phyloP scores from a whole-genome alignment of 768 basidiomycete species.

The Pleurotus sapidus region DNA sequence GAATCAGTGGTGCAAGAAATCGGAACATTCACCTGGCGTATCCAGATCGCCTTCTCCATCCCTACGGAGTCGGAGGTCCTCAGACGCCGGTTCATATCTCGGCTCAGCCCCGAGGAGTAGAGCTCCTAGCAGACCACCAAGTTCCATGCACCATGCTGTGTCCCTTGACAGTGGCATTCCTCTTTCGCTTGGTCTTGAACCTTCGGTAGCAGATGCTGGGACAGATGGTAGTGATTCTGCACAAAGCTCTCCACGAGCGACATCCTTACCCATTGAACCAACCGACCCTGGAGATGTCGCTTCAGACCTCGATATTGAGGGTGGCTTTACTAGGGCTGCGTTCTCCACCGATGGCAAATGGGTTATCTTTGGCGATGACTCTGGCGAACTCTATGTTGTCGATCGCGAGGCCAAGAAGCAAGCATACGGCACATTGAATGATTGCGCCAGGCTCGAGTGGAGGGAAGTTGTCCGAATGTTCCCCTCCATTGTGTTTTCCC shows the following conservation, averaged over 20 bases:
- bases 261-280: background rate
- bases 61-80: background rate
- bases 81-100: background rate
- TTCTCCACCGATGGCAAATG: background rate
- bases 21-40: background rate
- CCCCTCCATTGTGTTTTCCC: conserved; percentile 6
- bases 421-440: background rate
- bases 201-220: background rate
- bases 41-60: too few relatives aligned
- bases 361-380: conserved; percentile 1
- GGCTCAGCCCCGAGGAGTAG: background rate
- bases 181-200: background rate
- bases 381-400: background rate
- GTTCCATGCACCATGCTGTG: background rate
- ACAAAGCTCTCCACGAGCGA: background rate
- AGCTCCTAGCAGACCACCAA: background rate
- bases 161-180: background rate
- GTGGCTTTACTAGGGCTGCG: background rate
- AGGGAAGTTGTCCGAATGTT: conserved; percentile 1
- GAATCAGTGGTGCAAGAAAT: background rate
- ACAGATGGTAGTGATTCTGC: background rate
- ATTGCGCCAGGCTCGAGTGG: background rate
- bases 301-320: background rate
- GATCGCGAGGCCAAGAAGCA: background rate
- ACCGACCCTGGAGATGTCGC: background rate